Base-by-base conservation (phyloP, 805 yeast genomes). In the Torulaspora indica region DNA sequence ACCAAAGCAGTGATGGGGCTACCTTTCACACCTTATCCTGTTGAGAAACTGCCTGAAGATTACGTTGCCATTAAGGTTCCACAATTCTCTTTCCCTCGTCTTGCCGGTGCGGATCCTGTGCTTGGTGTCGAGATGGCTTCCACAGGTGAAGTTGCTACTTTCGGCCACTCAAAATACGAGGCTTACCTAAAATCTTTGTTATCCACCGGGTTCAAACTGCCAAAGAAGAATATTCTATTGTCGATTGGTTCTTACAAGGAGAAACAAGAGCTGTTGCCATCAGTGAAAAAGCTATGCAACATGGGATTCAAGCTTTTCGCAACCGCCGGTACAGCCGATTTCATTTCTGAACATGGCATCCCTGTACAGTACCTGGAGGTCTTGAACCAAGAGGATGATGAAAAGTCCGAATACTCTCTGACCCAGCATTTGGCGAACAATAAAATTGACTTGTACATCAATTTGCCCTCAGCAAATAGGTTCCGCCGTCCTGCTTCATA, bases 101-200 rank as follows among this genome's bases (percentile, higher is more conserved):
- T 91, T 55, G 86, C 96, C 38, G 98, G 98, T 57, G 98, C 98
- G 44, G 98, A 91, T 67, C 98, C 98, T 42, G 89, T 91, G 49
- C 75, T 91, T 54, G 98, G 98, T 72, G 98, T 91, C 53, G 98
- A 91, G 72, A 91, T 91, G 98, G 96, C 98, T 14, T 91, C 97
- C 24, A 91, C 98, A 50, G 98, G 98, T 76, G 98, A 89, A 69
- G 97, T 90, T 62, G 99, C 99, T 39, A 79, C 95, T 52, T 91
- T 93, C 64, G 99, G 98, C 61, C 88, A 77, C 62, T 83, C 90
- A 75, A 91, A 91, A 70, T 90, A 89, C 63, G 98, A 95, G 73
- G 98, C 98, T 17, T 93, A 93, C 73, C 70, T 93, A 71, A 95
- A 93, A 72, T 85, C 97, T 24, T 76, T 93, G 68, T 75, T 93